Evolutionary conservation across 306 rosid species (phyloP).

Genomic region (Dalbergia oliveri): DNA sequence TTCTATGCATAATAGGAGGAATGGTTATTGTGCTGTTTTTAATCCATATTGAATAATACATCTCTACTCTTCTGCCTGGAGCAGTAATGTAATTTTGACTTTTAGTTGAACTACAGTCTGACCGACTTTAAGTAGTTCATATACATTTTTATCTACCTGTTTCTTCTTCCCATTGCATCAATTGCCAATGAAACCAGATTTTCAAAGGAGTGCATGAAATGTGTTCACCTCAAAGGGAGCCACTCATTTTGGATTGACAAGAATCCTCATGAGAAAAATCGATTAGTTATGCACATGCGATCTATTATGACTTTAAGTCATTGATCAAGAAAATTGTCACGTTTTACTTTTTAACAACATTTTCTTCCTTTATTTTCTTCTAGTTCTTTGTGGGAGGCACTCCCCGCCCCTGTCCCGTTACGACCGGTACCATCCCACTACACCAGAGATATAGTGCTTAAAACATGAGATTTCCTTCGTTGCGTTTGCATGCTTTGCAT

Average conservation of each 20-base stretch:
- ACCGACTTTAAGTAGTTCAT: constrained; percentile 31
- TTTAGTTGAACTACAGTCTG: constrained; percentile 9
- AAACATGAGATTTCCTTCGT: neutral
- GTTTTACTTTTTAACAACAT: too few species aligned
- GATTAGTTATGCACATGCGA: neutral
- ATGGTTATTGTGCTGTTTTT: constrained; percentile 51
- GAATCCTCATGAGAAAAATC: neutral
- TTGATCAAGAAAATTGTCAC: neutral
- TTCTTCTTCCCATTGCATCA: constrained; percentile 17
- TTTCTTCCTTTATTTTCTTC: too few species aligned
- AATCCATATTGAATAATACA: constrained; percentile 57
- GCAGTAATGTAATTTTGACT: constrained; percentile 31
- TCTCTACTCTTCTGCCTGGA: constrained; percentile 34
- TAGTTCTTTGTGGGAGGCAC: too few species aligned
- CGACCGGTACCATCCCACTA: too few species aligned
- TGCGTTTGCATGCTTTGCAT: neutral
- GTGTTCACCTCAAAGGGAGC: neutral
- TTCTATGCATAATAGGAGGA: constrained; percentile 50
- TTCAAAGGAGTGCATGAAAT: neutral
- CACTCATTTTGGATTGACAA: neutral
- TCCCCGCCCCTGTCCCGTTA: too few species aligned
- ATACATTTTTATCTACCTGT: neutral
- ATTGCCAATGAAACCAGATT: neutral
- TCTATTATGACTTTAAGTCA: neutral
- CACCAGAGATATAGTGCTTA: too few species aligned